Base-by-base conservation (phyloP, 495 filamentous ascomycete species). In the Aspergillus asperescens region DNA sequence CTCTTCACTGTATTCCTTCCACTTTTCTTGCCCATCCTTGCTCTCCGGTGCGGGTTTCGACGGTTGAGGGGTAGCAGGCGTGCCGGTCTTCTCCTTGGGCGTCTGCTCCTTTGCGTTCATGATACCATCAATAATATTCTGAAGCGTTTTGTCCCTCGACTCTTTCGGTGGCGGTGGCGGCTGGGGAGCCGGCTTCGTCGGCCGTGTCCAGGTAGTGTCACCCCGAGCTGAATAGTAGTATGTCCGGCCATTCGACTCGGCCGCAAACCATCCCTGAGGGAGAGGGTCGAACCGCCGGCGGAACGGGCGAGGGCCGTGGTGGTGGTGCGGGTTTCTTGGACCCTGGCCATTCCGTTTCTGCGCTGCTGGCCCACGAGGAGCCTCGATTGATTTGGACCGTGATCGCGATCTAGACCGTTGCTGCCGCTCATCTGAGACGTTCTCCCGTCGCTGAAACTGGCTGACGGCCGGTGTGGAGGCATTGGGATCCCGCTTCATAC, bases 111-210 rank as follows among this genome's bases (percentile, higher is more conserved):
- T 85, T 1, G 77, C 74, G 53, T 83, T 85, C 25, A 87, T 86
- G 42, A 94, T 84, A 43, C 81, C 85, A 56, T 90, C 84, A 58
- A 95, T 95, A 56, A 96, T 94, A 58, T 86, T 83, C 63, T 93
- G 85, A 32, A 94, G 66, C 5, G 79, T 75, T 62, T 85, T 75
- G 34, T 82, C 84, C 56, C 84, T 84, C 35, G 84, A 78, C 7
- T 84, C 80, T 13, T 85, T 88, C 3, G 83, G 76, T 19, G 80
- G 83, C 0, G 82, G 73, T 7, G 71, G 78, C 31, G 81, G 78
- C 47, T 83, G 79, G 24, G 76, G 64, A 1, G 86, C 84, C 22
- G 88, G 84, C 31, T 73, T 68, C 10, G 81, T 87, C 15, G 90
- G 90, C 52, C 80, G 73, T 42, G 78, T 75, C 90, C 90, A 96